These are phyloP conservation scores for Cryphonectria radicalis DNA, from an alignment of 2,329 filamentous ascomycete species.

Conservation along the genomic window DNA sequence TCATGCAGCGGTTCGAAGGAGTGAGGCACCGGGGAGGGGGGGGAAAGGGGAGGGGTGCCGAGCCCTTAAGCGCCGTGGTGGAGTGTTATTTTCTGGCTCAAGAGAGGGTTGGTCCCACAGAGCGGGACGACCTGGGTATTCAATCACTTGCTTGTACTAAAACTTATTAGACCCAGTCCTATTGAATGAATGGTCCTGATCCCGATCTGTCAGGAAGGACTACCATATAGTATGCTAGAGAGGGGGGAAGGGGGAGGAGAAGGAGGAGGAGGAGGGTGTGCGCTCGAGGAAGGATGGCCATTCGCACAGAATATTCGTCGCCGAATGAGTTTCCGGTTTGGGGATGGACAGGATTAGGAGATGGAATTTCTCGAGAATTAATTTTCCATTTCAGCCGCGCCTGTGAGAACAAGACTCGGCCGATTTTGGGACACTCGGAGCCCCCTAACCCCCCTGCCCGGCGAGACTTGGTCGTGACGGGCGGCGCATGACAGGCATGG, in stretches of 20 bases:
- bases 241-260: not conserved
- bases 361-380: not conserved
- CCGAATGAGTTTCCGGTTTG: not conserved
- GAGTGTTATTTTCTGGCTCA: conserved; percentile 10
- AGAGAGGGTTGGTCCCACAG: not conserved
- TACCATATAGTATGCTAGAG: not conserved
- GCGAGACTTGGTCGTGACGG: not conserved
- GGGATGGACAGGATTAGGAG: conserved; percentile 18
- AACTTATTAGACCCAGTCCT: not conserved
- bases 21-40: not conserved
- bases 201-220: not conserved
- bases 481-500: conserved; percentile 18
- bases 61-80: conserved; percentile 22
- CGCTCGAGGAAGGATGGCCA: not conserved
- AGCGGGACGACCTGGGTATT: not conserved
- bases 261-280: not conserved
- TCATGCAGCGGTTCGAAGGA: conserved; percentile 21
- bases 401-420: conserved; percentile 15
- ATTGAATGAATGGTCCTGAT: not conserved
- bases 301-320: not conserved
- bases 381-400: conserved; percentile 8
- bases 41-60: conserved; percentile 2
- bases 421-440: conserved; percentile 5
- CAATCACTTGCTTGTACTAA: not conserved
- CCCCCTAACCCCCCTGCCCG: conserved; percentile 12